Base-by-base conservation (phyloP, 2,329 filamentous ascomycete genomes). In the Bipolaris gigantea region DNA sequence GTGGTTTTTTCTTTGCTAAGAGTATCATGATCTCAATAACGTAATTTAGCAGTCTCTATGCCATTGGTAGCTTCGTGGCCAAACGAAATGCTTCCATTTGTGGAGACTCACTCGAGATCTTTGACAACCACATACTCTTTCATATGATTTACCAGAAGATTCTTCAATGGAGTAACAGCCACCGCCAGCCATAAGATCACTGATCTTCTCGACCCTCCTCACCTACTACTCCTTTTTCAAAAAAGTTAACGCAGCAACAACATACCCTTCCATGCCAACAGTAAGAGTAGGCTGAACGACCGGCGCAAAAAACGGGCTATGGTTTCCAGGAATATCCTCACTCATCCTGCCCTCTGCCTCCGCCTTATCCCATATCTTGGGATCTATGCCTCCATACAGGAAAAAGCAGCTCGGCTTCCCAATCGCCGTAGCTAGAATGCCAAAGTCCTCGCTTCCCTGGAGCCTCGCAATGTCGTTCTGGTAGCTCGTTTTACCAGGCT, bases 241-340 rank as follows among this genome's bases (percentile, higher is more conserved):
- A 55, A 77, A 80, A 0, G 72, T 80, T 74, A 85, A 73, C 5
- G 81, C 81, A 19, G 76, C 79, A 27, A 81, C 67, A 46, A 77
- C 77, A 63, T 84, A 70, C 1, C 80, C 81, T 70, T 84, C 79
- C 30, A 68, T 72, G 0, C 80, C 85, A 4, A 73, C 74, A 55
- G 57, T 77, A 73, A 88, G 67, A 0, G 85, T 87, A 7, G 84
- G 84, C 66, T 82, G 78, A 21, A 87, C 77, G 0, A 78, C 80
- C 5, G 84, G 85, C 30, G 81, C 80, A 71, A 87, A 88, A 49
- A 79, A 76, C 0, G 82, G 78, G 54, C 78, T 82, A 64, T 88
- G 85, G 59, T 87, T 87, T 0, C 80, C 79, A 0, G 85, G 81
- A 11, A 86, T 77, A 48, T 59, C 57, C 41, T 79, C 80, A 54